phyloP scores from a whole-genome alignment of 768 basidiomycete species.

The Rhodosporidiobolus odoratus region DNA sequence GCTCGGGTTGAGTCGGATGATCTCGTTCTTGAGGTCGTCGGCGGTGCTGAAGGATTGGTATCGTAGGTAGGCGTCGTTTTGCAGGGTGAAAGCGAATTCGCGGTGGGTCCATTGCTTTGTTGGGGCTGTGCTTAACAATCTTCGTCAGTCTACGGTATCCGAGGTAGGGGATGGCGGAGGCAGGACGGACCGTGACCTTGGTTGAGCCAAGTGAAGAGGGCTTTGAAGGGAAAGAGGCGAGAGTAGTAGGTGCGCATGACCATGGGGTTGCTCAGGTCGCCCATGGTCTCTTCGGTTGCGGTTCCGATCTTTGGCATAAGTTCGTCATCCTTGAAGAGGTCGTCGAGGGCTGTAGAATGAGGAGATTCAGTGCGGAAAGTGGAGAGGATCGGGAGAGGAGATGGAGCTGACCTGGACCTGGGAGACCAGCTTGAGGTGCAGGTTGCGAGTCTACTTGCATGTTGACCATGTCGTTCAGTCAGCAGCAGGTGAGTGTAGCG shows the following conservation, averaged over 20 bases:
- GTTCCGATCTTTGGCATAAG: conserved; percentile 1
- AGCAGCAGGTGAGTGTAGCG: background rate
- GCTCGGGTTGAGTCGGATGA: conserved; percentile 74
- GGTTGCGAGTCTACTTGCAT: conserved; percentile 14
- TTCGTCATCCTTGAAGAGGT: conserved; percentile 30
- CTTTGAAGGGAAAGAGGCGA: conserved; percentile 88
- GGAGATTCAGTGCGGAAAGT: background rate
- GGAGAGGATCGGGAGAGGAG: background rate
- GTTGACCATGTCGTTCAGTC: conserved; percentile 28
- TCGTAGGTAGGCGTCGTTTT: conserved; percentile 83
- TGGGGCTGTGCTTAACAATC: conserved; percentile 47
- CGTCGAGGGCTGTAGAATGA: conserved; percentile 24
- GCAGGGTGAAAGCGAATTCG: conserved; percentile 91
- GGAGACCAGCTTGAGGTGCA: background rate
- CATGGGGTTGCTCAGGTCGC: conserved; percentile 33
- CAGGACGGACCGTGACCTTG: conserved; percentile 63
- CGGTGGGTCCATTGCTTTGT: conserved; percentile 81
- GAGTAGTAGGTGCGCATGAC: conserved; percentile 77
- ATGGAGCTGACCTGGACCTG: background rate
- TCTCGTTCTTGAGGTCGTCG: conserved; percentile 88
- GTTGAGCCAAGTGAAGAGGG: conserved; percentile 89
- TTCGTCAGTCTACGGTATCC: background rate
- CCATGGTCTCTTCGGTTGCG: conserved; percentile 24
- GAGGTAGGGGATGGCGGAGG: background rate
- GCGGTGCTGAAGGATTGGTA: conserved; percentile 82